These are phyloP conservation scores for Eucommia ulmoides DNA, from an alignment of 257 asterid species.

Conservation along the genomic window DNA sequence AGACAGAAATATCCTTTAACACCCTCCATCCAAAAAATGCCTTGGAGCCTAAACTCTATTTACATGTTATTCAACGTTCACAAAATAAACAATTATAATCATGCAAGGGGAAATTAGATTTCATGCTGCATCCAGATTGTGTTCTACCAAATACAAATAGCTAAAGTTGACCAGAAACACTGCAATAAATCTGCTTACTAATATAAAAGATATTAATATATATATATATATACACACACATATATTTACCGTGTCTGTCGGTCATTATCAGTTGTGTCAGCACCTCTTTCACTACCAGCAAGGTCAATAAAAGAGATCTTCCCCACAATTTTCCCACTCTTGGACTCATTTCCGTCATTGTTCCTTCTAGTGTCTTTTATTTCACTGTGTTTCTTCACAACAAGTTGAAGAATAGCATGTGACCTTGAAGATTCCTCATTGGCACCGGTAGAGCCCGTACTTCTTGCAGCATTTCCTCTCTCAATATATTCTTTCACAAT, in stretches of 20 bases:
- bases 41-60: too few relatives aligned
- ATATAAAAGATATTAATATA: too few relatives aligned
- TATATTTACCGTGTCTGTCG: slow-evolving; percentile 93
- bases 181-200: too few relatives aligned
- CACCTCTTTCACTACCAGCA: slow-evolving; percentile 99
- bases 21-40: too few relatives aligned
- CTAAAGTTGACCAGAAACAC: too few relatives aligned
- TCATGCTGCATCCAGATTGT: too few relatives aligned
- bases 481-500: slow-evolving; percentile 83
- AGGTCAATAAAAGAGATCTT: slow-evolving; percentile 96
- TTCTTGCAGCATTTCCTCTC: slow-evolving; percentile 85
- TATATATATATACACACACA: too few relatives aligned
- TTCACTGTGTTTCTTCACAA: slow-evolving; percentile 77
- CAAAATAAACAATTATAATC: too few relatives aligned
- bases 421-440: slow-evolving; percentile 99
- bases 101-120: too few relatives aligned
- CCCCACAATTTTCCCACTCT: slow-evolving; percentile 76
- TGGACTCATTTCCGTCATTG: slow-evolving; percentile 64
- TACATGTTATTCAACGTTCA: too few relatives aligned
- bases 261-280: slow-evolving; percentile 96
- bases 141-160: too few relatives aligned
- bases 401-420: slow-evolving; percentile 90
- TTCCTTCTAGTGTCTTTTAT: slow-evolving; percentile 71
- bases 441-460: slow-evolving; percentile 98
- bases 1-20: too few relatives aligned